Evolutionary conservation across 1,284 basidiomycete genomes (phyloP).

Genomic region (Puccinia polysora): DNA sequence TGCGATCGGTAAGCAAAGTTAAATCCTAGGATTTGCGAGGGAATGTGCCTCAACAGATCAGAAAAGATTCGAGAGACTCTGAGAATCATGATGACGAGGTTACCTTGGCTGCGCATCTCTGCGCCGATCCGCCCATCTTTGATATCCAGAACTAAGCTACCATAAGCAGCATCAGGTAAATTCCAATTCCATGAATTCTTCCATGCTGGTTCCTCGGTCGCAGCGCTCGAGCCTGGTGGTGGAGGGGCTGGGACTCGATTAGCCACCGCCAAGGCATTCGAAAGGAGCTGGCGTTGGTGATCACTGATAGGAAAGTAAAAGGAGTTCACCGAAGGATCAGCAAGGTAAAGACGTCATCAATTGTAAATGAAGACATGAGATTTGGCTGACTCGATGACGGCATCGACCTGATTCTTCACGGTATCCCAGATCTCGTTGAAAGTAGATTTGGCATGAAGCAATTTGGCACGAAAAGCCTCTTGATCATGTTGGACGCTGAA

Average conservation of each 20-base stretch:
- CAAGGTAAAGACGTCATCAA: too few relatives aligned
- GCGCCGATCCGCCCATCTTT: conserved; percentile 85
- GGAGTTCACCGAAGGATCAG: too few relatives aligned
- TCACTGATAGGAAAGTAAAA: conserved; percentile 58
- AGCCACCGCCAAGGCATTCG: conserved; percentile 81
- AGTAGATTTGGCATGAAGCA: conserved; percentile 69
- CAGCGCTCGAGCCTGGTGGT: conserved; percentile 58
- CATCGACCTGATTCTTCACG: conserved; percentile 84
- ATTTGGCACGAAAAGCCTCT: conserved; percentile 80
- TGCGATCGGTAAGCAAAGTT: conserved; percentile 87
- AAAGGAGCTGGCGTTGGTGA: conserved; percentile 77
- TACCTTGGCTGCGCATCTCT: conserved; percentile 86
- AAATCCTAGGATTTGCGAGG: conserved; percentile 63
- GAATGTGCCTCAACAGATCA: neutral
- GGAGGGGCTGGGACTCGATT: conserved; percentile 69
- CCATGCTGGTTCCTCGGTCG: conserved; percentile 80
- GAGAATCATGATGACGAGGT: conserved; percentile 10
- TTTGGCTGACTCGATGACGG: conserved; percentile 67
- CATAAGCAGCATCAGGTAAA: conserved; percentile 83
- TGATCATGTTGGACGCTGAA: conserved; percentile 87
- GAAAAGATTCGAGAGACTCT: conserved; percentile 8
- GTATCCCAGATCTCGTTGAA: conserved; percentile 91
- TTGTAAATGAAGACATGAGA: too few relatives aligned
- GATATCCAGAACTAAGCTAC: conserved; percentile 78
- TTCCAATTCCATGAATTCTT: conserved; percentile 99